A percentile compares a stretch with the other conserved stretches of the same genome.
These are phyloP conservation scores for Kwoniella europaea DNA, from an alignment of 768 basidiomycete species.

Conservation along the genomic window DNA sequence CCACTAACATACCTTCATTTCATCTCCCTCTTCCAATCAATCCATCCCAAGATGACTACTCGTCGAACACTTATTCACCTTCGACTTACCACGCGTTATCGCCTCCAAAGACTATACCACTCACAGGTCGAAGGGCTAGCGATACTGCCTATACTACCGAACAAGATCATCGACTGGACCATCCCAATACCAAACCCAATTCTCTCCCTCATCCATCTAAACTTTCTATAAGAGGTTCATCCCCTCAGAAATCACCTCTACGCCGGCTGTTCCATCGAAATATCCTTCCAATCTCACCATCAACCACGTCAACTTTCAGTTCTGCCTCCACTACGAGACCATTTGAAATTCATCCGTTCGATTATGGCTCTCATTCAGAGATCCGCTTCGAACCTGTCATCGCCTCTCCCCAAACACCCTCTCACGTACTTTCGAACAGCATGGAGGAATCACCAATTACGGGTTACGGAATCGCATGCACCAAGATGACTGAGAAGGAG, in stretches of 20 bases:
- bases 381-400: conserved; percentile 8
- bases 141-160: neutral
- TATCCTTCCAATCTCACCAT: neutral
- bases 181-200: neutral
- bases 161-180: neutral
- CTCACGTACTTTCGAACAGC: neutral
- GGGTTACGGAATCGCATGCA: neutral
- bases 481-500: conserved; percentile 2
- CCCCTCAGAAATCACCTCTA: conserved; percentile 4
- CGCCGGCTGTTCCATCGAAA: neutral
- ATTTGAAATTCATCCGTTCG: neutral
- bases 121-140: neutral
- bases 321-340: too few species aligned
- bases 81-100: neutral
- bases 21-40: too few species aligned
- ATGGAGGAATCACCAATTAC: neutral
- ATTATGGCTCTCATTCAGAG: conserved; percentile 7
- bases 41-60: too few species aligned
- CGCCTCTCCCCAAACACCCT: neutral
- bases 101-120: neutral
- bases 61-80: too few species aligned
- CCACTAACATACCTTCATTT: too few species aligned
- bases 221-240: neutral
- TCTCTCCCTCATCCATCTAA: neutral
- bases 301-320: neutral